Evolutionary conservation across 225 moss, liverwort and hornwort genomes (phyloP).

Genomic region (Sphagnum contortum): DNA sequence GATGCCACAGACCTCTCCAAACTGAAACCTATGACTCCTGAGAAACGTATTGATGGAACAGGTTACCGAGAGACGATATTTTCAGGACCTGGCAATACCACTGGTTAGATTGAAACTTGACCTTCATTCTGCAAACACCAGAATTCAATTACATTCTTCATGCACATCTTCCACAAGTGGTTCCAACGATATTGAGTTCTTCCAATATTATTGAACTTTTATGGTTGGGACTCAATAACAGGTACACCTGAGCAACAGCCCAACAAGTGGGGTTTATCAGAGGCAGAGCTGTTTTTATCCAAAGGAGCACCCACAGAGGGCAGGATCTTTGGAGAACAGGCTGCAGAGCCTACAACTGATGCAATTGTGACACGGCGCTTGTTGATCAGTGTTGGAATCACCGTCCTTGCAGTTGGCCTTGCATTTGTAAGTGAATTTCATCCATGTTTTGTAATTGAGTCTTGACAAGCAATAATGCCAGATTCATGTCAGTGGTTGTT

Average conservation of each 20-base stretch:
- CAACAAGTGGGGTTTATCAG: slow-evolving; percentile 90
- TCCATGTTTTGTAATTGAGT: background rate
- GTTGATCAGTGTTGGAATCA: slow-evolving; percentile 61
- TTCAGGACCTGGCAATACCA: slow-evolving; percentile 63
- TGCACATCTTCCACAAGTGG: too few species aligned
- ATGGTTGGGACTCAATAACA: slow-evolving; percentile 4
- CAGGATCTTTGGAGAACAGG: slow-evolving; percentile 58
- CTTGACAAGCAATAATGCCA: background rate
- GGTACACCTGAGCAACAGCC: slow-evolving; percentile 53
- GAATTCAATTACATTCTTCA: too few species aligned
- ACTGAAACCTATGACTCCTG: slow-evolving; percentile 67
- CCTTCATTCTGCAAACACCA: background rate
- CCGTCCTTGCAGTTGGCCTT: slow-evolving; percentile 49
- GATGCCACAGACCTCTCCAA: slow-evolving; percentile 57
- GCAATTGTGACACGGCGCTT: slow-evolving; percentile 56
- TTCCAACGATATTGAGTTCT: background rate
- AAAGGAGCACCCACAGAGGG: slow-evolving; percentile 98
- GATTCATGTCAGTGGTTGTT: too few species aligned
- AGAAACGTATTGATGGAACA: slow-evolving; percentile 94
- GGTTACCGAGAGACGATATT: slow-evolving; percentile 91
- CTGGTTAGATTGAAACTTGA: slow-evolving; percentile 10
- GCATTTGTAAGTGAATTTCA: slow-evolving; percentile 47
- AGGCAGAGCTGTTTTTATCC: slow-evolving; percentile 89
- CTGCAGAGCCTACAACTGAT: slow-evolving; percentile 70
- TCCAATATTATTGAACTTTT: background rate